Evolutionary conservation across 2,329 filamentous ascomycete species (phyloP).

Genomic region (Colletotrichum trifolii): DNA sequence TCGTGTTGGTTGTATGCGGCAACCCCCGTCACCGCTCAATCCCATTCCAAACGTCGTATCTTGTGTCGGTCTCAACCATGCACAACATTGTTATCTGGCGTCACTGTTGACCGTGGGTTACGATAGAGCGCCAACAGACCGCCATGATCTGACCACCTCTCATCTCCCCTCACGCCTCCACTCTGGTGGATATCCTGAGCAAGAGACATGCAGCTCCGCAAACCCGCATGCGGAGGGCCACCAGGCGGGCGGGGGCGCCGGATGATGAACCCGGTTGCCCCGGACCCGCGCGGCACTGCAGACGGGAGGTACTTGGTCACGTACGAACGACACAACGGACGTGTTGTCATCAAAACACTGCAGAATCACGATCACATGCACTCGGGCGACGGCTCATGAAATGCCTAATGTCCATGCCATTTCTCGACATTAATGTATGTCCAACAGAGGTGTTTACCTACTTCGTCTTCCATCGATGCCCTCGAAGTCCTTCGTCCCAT

Average conservation of each 20-base stretch:
- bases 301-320: too few species aligned
- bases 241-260: constrained; percentile 2
- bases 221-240: constrained; percentile 9
- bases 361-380: not conserved
- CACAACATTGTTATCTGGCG: not conserved
- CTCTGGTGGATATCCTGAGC: not conserved
- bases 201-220: not conserved
- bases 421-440: constrained; percentile 22
- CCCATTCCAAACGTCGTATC: not conserved
- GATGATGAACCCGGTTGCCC: constrained; percentile 2
- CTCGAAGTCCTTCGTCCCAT: not conserved
- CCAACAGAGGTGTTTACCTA: not conserved
- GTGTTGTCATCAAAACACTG: not conserved
- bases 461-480: not conserved
- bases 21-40: not conserved
- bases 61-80: not conserved
- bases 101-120: not conserved
- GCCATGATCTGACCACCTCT: too few species aligned
- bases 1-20: not conserved
- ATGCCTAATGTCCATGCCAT: not conserved
- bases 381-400: not conserved
- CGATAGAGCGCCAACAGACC: too few species aligned
- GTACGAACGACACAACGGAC: not conserved
- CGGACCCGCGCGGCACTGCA: not conserved
- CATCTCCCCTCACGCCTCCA: not conserved